Conservation (phyloP, 2,329 filamentous ascomycete species). For the Cladosporium sp. region DNA sequence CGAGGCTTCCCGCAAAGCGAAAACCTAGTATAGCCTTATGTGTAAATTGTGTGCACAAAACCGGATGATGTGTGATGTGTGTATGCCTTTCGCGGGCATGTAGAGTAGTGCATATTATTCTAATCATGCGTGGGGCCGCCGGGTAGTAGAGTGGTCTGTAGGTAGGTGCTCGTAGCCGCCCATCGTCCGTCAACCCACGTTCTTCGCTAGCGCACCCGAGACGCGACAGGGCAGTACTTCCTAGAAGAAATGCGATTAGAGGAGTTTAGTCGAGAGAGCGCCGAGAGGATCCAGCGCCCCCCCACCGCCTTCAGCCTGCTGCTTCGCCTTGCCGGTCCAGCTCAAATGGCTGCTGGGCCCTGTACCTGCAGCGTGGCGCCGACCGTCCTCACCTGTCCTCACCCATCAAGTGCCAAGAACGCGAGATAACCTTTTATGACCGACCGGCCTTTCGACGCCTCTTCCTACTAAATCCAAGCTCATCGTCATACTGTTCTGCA, state of each 20-base stretch:
- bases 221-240: neutral
- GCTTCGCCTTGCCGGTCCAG: neutral
- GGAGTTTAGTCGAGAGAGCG: conserved; percentile 1
- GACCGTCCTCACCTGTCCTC: conserved; percentile 3
- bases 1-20: neutral
- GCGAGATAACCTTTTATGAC: conserved; percentile 15
- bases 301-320: conserved; percentile 8
- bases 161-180: neutral
- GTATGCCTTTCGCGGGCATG: neutral
- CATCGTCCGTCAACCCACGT: conserved; percentile 7
- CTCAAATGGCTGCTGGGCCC: conserved; percentile 2
- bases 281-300: conserved; percentile 8
- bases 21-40: neutral
- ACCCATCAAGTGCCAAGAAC: conserved; percentile 13
- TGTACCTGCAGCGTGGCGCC: conserved; percentile 19
- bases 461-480: neutral
- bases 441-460: conserved; percentile 2
- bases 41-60: neutral
- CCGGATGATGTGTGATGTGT: neutral
- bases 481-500: neutral
- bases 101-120: neutral
- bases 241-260: neutral
- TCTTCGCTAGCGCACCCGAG: conserved; percentile 11
- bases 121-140: neutral
- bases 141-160: neutral